These are phyloP conservation scores for Ogataea trehalophila DNA, from an alignment of 805 yeast genomes.

Conservation along the genomic window DNA sequence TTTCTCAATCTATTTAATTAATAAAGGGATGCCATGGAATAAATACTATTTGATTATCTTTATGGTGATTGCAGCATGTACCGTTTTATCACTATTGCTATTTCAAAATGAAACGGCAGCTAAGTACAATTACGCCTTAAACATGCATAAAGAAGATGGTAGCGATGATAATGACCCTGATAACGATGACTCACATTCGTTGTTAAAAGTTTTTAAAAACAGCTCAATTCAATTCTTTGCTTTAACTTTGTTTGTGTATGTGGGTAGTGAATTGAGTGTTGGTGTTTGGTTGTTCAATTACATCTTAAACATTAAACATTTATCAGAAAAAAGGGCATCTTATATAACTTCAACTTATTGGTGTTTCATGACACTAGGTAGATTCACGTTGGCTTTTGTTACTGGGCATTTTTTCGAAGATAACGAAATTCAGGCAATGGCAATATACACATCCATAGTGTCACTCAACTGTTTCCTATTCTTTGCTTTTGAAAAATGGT, in stretches of 20 bases:
- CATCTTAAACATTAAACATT: constrained; percentile 35
- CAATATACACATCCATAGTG: constrained; percentile 32
- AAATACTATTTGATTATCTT: constrained; percentile 38
- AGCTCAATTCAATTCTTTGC: constrained; percentile 38
- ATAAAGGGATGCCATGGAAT: constrained; percentile 38
- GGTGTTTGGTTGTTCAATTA: constrained; percentile 52
- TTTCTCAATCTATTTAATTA: constrained; percentile 37
- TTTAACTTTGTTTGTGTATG: constrained; percentile 39
- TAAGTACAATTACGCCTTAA: constrained; percentile 34
- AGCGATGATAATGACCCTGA: constrained; percentile 16
- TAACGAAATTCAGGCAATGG: constrained; percentile 36
- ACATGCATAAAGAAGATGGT: constrained; percentile 7
- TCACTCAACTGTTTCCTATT: constrained; percentile 33
- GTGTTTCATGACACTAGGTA: constrained; percentile 46
- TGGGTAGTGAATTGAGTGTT: constrained; percentile 49
- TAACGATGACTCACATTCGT: constrained; percentile 2
- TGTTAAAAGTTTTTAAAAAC: constrained; percentile 27
- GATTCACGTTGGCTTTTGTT: constrained; percentile 42
- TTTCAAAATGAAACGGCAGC: constrained; percentile 41
- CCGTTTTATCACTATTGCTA: constrained; percentile 23
- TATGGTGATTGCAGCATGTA: constrained; percentile 21
- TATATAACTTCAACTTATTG: constrained; percentile 48
- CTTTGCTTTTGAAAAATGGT: constrained; percentile 21
- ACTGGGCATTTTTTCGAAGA: constrained; percentile 41
- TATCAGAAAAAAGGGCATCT: constrained; percentile 36